phyloP scores from a whole-genome alignment of 257 asterid species.

The Solanum stenotomum region DNA sequence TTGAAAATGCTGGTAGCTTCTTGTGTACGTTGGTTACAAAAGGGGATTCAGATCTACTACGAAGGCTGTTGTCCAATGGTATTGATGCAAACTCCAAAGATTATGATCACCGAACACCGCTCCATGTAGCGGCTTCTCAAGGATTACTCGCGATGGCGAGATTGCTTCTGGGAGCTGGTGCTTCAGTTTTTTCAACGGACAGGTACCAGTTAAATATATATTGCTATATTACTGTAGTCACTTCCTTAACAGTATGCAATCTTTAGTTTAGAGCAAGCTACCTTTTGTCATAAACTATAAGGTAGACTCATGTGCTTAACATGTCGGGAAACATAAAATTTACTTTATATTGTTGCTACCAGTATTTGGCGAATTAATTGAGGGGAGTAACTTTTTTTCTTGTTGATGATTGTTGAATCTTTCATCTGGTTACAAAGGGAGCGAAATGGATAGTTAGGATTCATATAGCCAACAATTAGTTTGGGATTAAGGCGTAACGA shows the following conservation, averaged over 20 bases:
- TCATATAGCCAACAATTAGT: background rate
- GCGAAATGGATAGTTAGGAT: background rate
- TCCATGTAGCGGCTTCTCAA: conserved; percentile 81
- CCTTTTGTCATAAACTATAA: background rate
- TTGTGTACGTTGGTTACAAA: conserved; percentile 57
- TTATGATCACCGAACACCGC: conserved; percentile 79
- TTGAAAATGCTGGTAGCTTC: conserved; percentile 57
- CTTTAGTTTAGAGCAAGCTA: background rate
- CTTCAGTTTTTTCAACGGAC: conserved; percentile 70
- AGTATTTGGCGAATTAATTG: background rate
- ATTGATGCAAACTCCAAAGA: conserved; percentile 63
- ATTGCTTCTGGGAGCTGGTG: conserved; percentile 75
- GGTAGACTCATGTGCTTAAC: background rate
- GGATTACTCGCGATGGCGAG: conserved; percentile 68
- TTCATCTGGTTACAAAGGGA: background rate
- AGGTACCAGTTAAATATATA: conserved; percentile 33
- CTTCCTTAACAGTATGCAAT: background rate
- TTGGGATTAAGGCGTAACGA: background rate
- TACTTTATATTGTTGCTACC: background rate
- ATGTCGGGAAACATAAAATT: background rate
- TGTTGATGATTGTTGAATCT: background rate
- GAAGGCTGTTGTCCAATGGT: conserved; percentile 56
- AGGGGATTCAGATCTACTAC: conserved; percentile 74
- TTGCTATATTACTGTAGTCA: background rate
- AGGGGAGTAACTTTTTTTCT: background rate